phyloP scores from a whole-genome alignment of 305 asterid genomes.

The Lippia alba region DNA sequence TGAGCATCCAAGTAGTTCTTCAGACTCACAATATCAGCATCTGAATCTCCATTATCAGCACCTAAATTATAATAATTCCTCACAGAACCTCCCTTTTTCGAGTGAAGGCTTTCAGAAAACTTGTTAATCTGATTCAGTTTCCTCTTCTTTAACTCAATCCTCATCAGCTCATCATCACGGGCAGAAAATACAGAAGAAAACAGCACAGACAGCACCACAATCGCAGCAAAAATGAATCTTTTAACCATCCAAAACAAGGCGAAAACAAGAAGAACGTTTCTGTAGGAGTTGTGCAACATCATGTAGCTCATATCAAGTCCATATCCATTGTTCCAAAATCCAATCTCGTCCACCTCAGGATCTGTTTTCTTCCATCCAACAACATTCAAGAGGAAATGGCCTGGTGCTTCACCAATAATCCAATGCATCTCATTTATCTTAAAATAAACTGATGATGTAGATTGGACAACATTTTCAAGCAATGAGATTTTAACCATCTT shows the following conservation, averaged over 20 bases:
- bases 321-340: too few relatives aligned
- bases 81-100: constrained; percentile 43
- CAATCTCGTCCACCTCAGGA: too few relatives aligned
- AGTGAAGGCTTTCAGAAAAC: constrained; percentile 42
- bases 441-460: too few relatives aligned
- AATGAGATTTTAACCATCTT: too few relatives aligned
- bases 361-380: too few relatives aligned
- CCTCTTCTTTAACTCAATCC: constrained; percentile 75
- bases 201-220: constrained; percentile 48
- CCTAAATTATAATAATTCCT: constrained; percentile 41
- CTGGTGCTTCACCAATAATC: too few relatives aligned
- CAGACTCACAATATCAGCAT: constrained; percentile 62
- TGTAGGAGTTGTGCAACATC: too few relatives aligned
- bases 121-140: constrained; percentile 58
- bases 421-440: too few relatives aligned
- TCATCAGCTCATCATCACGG: constrained; percentile 59
- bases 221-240: constrained; percentile 41
- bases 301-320: too few relatives aligned
- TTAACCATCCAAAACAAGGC: constrained; percentile 69
- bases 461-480: too few relatives aligned
- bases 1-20: constrained; percentile 94
- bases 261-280: too few relatives aligned
- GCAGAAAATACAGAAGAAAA: constrained; percentile 51
- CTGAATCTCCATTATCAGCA: constrained; percentile 49
- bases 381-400: too few relatives aligned